phyloP scores from a whole-genome alignment of 73 alveolate genomes.

The Uronychia binucleata region DNA sequence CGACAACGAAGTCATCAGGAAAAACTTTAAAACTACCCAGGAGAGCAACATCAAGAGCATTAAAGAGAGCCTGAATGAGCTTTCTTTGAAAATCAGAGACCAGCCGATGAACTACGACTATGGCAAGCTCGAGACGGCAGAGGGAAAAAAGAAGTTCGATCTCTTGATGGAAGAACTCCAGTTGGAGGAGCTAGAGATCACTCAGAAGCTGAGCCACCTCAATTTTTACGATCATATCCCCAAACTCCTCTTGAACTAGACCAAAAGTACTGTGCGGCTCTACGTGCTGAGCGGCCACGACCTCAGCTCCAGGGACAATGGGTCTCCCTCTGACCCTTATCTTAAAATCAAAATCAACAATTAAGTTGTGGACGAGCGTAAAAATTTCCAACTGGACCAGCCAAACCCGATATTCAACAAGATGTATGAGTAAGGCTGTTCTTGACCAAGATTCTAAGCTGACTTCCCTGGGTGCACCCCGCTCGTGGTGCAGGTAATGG shows the following conservation, averaged over 20 bases:
- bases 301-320: slow-evolving; percentile 86
- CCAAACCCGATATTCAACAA: slow-evolving; percentile 87
- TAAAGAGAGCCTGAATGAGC: slow-evolving; percentile 27
- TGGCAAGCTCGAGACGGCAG: slow-evolving; percentile 26
- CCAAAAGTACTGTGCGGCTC: slow-evolving; percentile 76
- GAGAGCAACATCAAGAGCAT: slow-evolving; percentile 14
- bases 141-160: slow-evolving; percentile 42
- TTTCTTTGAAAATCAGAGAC: slow-evolving; percentile 23
- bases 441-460: slow-evolving; percentile 53
- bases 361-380: slow-evolving; percentile 72
- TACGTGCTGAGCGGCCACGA: slow-evolving; percentile 87
- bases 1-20: slow-evolving; percentile 19
- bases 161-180: slow-evolving; percentile 26
- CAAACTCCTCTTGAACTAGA: slow-evolving; percentile 49
- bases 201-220: slow-evolving; percentile 26
- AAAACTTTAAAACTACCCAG: slow-evolving; percentile 17
- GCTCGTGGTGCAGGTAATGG: slow-evolving; percentile 90
- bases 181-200: slow-evolving; percentile 31
- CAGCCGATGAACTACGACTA: slow-evolving; percentile 30
- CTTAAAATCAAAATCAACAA: slow-evolving; percentile 76
- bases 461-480: slow-evolving; percentile 96
- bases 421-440: slow-evolving; percentile 55
- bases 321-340: slow-evolving; percentile 95
- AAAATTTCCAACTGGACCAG: slow-evolving; percentile 67
- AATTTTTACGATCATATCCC: slow-evolving; percentile 23